These are phyloP conservation scores for Psidium guajava DNA, from an alignment of 345 rosid species.

Conservation along the genomic window DNA sequence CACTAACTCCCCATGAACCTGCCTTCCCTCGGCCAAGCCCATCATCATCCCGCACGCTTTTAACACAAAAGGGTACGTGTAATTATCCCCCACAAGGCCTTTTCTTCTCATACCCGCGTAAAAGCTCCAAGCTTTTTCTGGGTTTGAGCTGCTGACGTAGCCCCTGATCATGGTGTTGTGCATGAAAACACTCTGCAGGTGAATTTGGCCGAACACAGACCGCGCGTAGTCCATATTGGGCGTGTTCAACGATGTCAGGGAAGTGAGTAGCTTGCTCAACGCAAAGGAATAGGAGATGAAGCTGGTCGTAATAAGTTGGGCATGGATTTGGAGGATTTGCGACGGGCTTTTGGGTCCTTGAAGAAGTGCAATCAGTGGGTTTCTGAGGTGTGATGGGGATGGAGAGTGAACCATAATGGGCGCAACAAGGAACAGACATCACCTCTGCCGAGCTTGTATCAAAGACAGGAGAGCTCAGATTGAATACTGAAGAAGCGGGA, in stretches of 20 bases:
- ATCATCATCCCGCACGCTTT: constrained; percentile 15
- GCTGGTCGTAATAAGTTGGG: constrained; percentile 17
- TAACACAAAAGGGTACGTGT: constrained; percentile 28
- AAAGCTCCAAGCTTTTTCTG: constrained; percentile 10
- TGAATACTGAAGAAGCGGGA: background rate
- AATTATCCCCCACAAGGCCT: constrained; percentile 11
- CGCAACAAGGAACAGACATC: background rate
- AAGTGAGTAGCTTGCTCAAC: constrained; percentile 15
- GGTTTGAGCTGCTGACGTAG: constrained; percentile 5
- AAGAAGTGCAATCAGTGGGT: constrained; percentile 10
- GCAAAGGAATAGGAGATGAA: constrained; percentile 8
- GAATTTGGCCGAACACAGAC: constrained; percentile 10
- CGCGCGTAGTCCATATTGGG: constrained; percentile 9
- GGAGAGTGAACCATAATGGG: background rate
- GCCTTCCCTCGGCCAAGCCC: constrained; percentile 15
- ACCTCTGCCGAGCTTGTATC: background rate
- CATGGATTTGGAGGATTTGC: constrained; percentile 28
- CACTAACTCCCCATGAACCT: constrained; percentile 26
- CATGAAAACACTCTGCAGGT: constrained; percentile 12
- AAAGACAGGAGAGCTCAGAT: background rate
- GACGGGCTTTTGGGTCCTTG: constrained; percentile 11
- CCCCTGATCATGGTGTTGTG: constrained; percentile 26
- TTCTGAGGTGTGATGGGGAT: background rate
- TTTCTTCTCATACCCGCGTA: constrained; percentile 21
- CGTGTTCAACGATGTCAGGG: constrained; percentile 6